phyloP scores from a whole-genome alignment of 2,329 filamentous ascomycete genomes.

The Fusarium sublunatum region DNA sequence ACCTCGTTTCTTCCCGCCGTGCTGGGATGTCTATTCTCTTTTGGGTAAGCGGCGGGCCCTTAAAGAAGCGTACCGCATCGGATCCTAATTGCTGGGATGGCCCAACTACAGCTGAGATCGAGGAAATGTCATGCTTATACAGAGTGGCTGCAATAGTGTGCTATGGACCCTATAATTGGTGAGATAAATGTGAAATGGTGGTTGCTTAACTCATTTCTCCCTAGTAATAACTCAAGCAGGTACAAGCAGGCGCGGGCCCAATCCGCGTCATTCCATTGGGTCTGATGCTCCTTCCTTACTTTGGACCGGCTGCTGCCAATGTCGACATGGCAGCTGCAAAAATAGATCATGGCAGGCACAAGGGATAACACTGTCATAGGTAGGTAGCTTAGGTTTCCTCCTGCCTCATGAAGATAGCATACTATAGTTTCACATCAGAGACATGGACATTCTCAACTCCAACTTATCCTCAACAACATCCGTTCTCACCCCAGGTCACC shows the following conservation, averaged over 20 bases:
- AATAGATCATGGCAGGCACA: slow-evolving; percentile 17
- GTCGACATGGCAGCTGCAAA: slow-evolving; percentile 9
- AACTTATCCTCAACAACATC: slow-evolving; percentile 18
- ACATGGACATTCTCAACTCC: slow-evolving; percentile 15
- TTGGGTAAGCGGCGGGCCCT: slow-evolving; percentile 31
- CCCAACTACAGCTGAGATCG: slow-evolving; percentile 25
- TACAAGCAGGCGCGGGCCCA: neutral
- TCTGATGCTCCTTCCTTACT: slow-evolving; percentile 24
- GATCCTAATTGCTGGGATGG: slow-evolving; percentile 25
- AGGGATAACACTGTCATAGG: slow-evolving; percentile 6
- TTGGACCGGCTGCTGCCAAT: neutral
- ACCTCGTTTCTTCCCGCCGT: slow-evolving; percentile 1
- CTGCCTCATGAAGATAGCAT: slow-evolving; percentile 9
- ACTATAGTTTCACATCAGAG: slow-evolving; percentile 28
- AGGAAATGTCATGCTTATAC: slow-evolving; percentile 23
- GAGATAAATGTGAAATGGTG: slow-evolving; percentile 1
- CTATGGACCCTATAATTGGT: slow-evolving; percentile 3
- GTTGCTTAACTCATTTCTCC: neutral
- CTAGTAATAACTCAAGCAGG: slow-evolving; percentile 21
- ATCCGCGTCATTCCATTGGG: slow-evolving; percentile 28
- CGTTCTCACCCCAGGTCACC: slow-evolving; percentile 1
- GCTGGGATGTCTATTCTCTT: slow-evolving; percentile 5
- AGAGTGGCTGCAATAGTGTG: slow-evolving; percentile 29
- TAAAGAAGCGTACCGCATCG: slow-evolving; percentile 32
- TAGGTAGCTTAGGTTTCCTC: neutral